phyloP scores from a whole-genome alignment of 208 protist species.

The Acanthamoeba healyi region DNA sequence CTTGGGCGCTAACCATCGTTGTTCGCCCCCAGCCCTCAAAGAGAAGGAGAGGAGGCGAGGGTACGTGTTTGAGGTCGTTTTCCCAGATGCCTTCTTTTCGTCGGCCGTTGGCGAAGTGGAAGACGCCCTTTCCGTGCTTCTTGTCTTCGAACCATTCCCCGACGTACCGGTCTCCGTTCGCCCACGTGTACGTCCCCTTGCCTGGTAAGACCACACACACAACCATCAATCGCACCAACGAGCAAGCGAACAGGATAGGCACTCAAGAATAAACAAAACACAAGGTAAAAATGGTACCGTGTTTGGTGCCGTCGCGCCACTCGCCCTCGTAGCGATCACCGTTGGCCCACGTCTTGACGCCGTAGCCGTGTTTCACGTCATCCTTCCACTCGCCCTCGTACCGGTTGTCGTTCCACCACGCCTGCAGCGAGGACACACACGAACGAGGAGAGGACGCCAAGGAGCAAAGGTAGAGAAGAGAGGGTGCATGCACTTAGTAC shows the following conservation, averaged over 20 bases:
- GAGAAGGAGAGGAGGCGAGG: not conserved
- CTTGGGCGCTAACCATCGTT: no score
- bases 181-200: constrained; percentile 46
- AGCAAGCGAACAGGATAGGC: not conserved
- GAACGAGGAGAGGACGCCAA: no score
- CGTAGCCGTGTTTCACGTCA: constrained; percentile 55
- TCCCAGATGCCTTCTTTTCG: constrained; percentile 23
- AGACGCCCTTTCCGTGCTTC: constrained; percentile 65
- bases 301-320: constrained; percentile 54
- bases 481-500: not conserved
- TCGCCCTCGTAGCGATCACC: constrained; percentile 58
- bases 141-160: constrained; percentile 55
- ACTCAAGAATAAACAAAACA: not conserved
- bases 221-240: not conserved
- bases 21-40: no score
- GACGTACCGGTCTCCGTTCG: constrained; percentile 61
- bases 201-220: not conserved
- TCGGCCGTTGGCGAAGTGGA: constrained; percentile 62
- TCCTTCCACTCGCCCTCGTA: constrained; percentile 60
- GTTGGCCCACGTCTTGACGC: constrained; percentile 31
- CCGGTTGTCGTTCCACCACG: constrained; percentile 21
- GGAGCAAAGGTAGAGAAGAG: no score
- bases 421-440: not conserved
- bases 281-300: not conserved
- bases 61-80: constrained; percentile 56